These are phyloP conservation scores for Polytrichum formosum DNA, from an alignment of 225 moss, liverwort and hornwort species.

Conservation along the genomic window DNA sequence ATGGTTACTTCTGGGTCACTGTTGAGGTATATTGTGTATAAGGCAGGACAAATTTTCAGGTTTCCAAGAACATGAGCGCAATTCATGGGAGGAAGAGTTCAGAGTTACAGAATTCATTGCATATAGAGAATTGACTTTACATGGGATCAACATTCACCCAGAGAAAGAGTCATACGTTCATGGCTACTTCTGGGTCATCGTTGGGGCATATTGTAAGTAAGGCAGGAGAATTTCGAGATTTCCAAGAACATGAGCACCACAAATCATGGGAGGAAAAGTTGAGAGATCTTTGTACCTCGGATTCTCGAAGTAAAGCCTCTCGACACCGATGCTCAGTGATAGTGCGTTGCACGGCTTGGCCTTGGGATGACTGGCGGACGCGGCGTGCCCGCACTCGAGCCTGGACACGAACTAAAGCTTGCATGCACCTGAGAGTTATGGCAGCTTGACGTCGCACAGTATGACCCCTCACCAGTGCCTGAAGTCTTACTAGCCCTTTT, in stretches of 20 bases:
- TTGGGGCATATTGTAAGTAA: no score
- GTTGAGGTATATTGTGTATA: no score
- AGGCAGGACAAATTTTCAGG: no score
- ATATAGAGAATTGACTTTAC: no score
- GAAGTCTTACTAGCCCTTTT: slow-evolving; percentile 75
- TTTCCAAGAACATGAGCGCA: no score
- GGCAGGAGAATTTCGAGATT: no score
- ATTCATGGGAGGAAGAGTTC: no score
- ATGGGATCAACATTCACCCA: no score
- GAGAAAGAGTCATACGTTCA: no score
- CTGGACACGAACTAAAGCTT: slow-evolving; percentile 85
- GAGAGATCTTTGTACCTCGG: slow-evolving; percentile 45
- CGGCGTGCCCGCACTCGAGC: slow-evolving; percentile 82
- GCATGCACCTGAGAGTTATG: slow-evolving; percentile 80
- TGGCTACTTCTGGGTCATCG: no score
- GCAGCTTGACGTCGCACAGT: slow-evolving; percentile 83
- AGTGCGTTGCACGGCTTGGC: slow-evolving; percentile 73
- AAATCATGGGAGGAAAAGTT: neutral
- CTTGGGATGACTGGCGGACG: slow-evolving; percentile 70
- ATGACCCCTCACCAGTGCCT: slow-evolving; percentile 79
- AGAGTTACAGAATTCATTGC: no score
- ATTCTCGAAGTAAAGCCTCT: slow-evolving; percentile 61
- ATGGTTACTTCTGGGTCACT: no score
- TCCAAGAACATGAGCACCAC: neutral
- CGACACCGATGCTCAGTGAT: slow-evolving; percentile 54